A percentile compares a stretch with the other conserved stretches of the same genome.
Evolutionary conservation across 2,329 filamentous ascomycete genomes (phyloP).

Genomic region (Talaromyces atroroseus): DNA sequence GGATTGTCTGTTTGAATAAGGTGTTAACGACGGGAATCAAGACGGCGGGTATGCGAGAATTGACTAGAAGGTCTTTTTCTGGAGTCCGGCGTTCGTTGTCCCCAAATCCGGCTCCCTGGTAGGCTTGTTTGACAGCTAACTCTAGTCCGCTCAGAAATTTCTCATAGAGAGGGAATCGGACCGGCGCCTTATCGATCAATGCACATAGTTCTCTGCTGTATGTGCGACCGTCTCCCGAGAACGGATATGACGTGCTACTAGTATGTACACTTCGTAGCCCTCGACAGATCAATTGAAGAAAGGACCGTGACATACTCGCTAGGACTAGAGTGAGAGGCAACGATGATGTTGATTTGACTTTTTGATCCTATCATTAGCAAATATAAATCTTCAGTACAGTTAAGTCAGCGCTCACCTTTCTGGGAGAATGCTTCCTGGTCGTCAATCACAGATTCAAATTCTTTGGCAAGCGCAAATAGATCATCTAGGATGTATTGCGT

Average conservation of each 20-base stretch:
- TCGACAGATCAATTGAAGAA: conserved; percentile 64
- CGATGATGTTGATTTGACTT: conserved; percentile 34
- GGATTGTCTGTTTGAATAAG: conserved; percentile 48
- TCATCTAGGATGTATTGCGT: conserved; percentile 53
- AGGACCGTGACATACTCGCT: conserved; percentile 66
- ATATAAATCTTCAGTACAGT: background rate
- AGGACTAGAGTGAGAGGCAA: conserved; percentile 55
- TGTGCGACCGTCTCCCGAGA: conserved; percentile 33
- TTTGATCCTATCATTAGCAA: background rate
- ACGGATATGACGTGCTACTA: conserved; percentile 35
- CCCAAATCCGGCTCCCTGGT: conserved; percentile 41
- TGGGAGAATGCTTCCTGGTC: conserved; percentile 34
- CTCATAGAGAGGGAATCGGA: conserved; percentile 59
- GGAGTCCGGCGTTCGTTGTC: conserved; percentile 42
- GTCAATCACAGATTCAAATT: conserved; percentile 28
- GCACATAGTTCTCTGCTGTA: conserved; percentile 52
- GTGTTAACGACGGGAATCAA: conserved; percentile 45
- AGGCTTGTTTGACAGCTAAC: conserved; percentile 57
- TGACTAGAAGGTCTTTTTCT: conserved; percentile 51
- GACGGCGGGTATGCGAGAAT: conserved; percentile 47
- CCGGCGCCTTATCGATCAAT: conserved; percentile 46
- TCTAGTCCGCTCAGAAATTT: conserved; percentile 61
- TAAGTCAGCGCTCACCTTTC: conserved; percentile 25
- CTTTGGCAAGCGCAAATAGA: conserved; percentile 42
- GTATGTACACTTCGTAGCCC: conserved; percentile 55